Evolutionary conservation across 768 basidiomycete species (phyloP).

Genomic region (Lactarius hatsudake): DNA sequence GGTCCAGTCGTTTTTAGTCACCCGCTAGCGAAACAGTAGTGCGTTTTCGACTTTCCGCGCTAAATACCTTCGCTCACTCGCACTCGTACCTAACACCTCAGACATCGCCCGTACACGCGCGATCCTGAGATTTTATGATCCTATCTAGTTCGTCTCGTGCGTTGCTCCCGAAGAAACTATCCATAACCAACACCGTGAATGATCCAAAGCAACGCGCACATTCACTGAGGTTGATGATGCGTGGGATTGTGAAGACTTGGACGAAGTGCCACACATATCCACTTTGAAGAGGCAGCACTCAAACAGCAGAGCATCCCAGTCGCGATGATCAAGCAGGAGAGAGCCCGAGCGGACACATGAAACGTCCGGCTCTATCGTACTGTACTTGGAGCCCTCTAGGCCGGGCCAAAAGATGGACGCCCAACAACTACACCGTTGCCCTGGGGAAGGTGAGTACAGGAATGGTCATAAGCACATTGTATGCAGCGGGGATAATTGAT

Average conservation of each 20-base stretch:
- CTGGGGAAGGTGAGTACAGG: no score
- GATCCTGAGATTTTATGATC: no score
- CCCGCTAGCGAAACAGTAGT: no score
- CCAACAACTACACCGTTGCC: neutral
- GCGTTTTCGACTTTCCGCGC: no score
- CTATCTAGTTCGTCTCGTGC: no score
- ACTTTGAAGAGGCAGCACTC: constrained; percentile 18
- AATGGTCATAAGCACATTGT: no score
- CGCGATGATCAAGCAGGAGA: neutral
- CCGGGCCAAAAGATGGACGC: neutral
- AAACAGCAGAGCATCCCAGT: constrained; percentile 14
- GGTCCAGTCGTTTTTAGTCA: no score
- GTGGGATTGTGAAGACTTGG: constrained; percentile 20
- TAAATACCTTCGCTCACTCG: no score
- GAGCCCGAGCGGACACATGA: neutral
- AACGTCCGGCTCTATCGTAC: neutral
- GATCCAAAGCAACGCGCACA: constrained; percentile 14
- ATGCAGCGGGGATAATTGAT: neutral
- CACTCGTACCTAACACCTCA: no score
- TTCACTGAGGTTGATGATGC: constrained; percentile 14
- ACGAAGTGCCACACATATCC: constrained; percentile 2
- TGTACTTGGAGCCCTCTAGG: neutral
- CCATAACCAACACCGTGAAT: no score
- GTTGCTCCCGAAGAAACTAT: no score
- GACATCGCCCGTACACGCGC: no score